A percentile compares a stretch with the other conserved stretches of the same genome.
These are phyloP conservation scores for Lomentospora prolificans DNA, from an alignment of 2,329 filamentous ascomycete species.

Conservation along the genomic window DNA sequence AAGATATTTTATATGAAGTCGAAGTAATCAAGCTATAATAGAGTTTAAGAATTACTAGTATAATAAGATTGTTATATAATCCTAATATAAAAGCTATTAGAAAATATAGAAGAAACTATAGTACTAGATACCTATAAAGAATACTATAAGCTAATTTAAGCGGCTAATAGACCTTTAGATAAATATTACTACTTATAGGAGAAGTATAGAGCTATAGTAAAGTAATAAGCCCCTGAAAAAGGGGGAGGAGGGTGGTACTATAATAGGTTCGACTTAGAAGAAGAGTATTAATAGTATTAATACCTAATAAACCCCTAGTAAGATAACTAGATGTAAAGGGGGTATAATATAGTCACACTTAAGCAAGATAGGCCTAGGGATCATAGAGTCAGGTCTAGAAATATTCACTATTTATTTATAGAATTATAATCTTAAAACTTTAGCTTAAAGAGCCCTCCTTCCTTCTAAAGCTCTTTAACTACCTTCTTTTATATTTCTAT, in stretches of 20 bases:
- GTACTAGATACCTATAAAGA: background rate
- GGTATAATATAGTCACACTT: too few species aligned
- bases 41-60: background rate
- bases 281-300: background rate
- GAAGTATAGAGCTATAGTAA: too few species aligned
- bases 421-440: too few species aligned
- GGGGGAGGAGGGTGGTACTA: background rate
- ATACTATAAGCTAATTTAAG: background rate
- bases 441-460: too few species aligned
- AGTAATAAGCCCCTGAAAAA: background rate
- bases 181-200: too few species aligned
- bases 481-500: too few species aligned
- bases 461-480: too few species aligned
- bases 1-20: background rate
- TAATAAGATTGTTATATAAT: background rate
- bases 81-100: background rate
- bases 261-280: background rate
- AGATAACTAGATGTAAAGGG: too few species aligned
- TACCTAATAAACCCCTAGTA: too few species aligned
- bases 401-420: too few species aligned
- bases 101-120: background rate
- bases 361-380: too few species aligned
- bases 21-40: background rate
- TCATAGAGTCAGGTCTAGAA: too few species aligned
- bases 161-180: background rate